Evolutionary conservation across 2,329 filamentous ascomycete genomes (phyloP).

Genomic region (Ophiocordyceps robertsii): DNA sequence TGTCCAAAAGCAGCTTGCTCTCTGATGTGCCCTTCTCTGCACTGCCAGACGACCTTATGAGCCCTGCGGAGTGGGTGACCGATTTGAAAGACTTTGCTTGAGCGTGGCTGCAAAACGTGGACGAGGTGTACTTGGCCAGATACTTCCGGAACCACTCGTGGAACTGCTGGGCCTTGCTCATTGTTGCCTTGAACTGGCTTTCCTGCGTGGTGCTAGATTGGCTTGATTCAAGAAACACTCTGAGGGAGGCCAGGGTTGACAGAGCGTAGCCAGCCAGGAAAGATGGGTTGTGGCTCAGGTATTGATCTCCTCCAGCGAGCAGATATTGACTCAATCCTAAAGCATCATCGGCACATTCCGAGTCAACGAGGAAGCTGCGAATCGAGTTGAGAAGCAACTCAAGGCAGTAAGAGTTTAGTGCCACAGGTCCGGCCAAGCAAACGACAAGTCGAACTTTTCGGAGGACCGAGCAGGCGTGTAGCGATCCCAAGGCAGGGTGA

Average conservation of each 20-base stretch:
- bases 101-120: slow-evolving; percentile 31
- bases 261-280: slow-evolving; percentile 74
- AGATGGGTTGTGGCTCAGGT: slow-evolving; percentile 52
- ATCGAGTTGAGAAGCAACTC: slow-evolving; percentile 83
- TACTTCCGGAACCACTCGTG: slow-evolving; percentile 66
- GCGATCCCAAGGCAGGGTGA: slow-evolving; percentile 68
- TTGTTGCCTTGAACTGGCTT: slow-evolving; percentile 64
- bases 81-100: slow-evolving; percentile 46
- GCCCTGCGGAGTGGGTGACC: slow-evolving; percentile 56
- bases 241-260: slow-evolving; percentile 65
- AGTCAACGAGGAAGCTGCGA: slow-evolving; percentile 64
- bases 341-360: slow-evolving; percentile 81
- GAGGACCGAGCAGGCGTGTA: slow-evolving; percentile 77
- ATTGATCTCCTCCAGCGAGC: slow-evolving; percentile 49
- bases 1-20: slow-evolving; percentile 63
- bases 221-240: slow-evolving; percentile 59
- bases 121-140: slow-evolving; percentile 47
- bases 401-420: slow-evolving; percentile 67
- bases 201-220: slow-evolving; percentile 76
- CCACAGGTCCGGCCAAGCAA: slow-evolving; percentile 59
- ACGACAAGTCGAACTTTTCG: slow-evolving; percentile 76
- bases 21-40: slow-evolving; percentile 59
- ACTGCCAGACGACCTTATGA: slow-evolving; percentile 55
- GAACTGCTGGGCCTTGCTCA: slow-evolving; percentile 63
- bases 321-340: slow-evolving; percentile 81